Evolutionary conservation across 2,329 filamentous ascomycete genomes (phyloP), one percentile per base, ranked within the genome.

Genomic region (Rhexocercosporidium sp.): DNA sequence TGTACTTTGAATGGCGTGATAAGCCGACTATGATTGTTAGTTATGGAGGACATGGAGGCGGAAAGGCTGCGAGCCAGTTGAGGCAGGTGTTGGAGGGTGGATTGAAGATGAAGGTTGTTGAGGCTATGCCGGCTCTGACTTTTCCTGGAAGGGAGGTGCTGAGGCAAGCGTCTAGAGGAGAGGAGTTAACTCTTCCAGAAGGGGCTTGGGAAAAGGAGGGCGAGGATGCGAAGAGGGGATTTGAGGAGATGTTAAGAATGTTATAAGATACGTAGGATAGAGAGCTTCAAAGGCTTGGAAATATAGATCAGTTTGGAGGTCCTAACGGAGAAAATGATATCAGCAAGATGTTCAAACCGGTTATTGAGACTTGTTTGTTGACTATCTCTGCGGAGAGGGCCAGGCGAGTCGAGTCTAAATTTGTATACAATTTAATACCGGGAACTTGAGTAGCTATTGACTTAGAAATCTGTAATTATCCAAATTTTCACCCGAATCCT

Each of bases 1-100:
- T 85, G 9, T 83, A 76, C 66, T 69, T 83, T 64, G 82, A 84
- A 68, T 84, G 82, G 82, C 76, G 68, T 12, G 79, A 78, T 1
- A 84, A 84, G 65, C 77, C 81, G 1, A 81, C 78, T 5, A 74
- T 80, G 71, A 78, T 84, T 67, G 78, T 84, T 9, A 80, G 75
- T 44, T 84, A 84, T 74, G 82, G 83, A 0, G 78, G 80, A 47
- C 74, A 76, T 29, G 81, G 81, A 0, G 80, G 81, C 0, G 75
- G 66, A 1, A 80, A 81, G 57, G 77, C 77, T 2, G 77, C 77
- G 1, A 77, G 64, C 29, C 78, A 81, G 66, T 69, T 82, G 69
- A 70, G 69, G 27, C 68, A 75, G 25, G 73, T 81, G 22, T 67
- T 81, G 44, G 69, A 71, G 12, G 80, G 76, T 0, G 54, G 34